A percentile compares a stretch with the other conserved stretches of the same genome.
Conservation (phyloP, 768 basidiomycete genomes). For the Calocybe gangraenosa region DNA sequence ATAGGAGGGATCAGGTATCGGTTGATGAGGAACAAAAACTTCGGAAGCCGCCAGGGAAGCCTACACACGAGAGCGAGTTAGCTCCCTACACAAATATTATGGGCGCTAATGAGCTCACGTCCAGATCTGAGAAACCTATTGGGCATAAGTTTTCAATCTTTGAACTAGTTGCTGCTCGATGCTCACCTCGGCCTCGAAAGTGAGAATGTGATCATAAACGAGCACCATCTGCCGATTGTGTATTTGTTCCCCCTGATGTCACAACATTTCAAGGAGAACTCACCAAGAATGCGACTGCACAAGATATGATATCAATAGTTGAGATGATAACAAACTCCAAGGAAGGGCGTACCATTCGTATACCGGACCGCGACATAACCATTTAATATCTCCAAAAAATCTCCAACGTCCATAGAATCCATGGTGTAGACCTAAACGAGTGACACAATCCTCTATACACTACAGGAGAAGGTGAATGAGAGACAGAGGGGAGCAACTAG, state of each 20-base stretch:
- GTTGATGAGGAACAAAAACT: conserved; percentile 24
- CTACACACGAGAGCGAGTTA: conserved; percentile 8
- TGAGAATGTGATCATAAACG: conserved; percentile 23
- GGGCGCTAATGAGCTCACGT: conserved; percentile 12
- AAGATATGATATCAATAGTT: neutral
- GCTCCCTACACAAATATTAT: neutral
- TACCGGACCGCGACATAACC: conserved; percentile 9
- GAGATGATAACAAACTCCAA: neutral
- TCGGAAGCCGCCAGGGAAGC: conserved; percentile 24
- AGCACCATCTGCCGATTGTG: conserved; percentile 18
- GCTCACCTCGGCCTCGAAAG: conserved; percentile 20
- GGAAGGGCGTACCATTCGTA: conserved; percentile 7
- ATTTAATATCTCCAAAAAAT: neutral
- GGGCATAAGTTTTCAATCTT: neutral
- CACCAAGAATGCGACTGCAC: conserved; percentile 17
- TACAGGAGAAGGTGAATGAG: neutral
- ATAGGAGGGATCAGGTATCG: conserved; percentile 24
- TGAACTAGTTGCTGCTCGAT: neutral
- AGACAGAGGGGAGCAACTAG: neutral
- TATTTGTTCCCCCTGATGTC: too few relatives aligned
- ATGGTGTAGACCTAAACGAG: neutral
- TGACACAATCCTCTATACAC: neutral
- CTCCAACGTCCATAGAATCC: neutral
- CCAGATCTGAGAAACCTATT: conserved; percentile 19
- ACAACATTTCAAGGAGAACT: too few relatives aligned